Base-by-base conservation (phyloP, 371 early-diverging fungal genomes). In the Zychaea mexicana region DNA sequence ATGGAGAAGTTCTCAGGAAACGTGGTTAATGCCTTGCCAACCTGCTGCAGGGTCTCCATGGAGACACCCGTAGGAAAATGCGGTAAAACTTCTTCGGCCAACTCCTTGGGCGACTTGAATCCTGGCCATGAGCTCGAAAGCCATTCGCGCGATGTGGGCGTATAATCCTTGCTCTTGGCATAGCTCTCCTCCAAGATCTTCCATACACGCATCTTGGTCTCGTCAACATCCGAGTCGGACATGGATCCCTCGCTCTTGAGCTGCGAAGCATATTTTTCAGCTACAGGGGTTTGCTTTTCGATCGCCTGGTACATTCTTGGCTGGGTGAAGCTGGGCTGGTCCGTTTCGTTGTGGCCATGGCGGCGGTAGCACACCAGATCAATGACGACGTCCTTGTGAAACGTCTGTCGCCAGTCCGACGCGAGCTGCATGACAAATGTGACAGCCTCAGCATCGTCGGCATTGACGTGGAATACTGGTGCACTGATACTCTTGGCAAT, bases 261-360 rank as follows among this genome's bases (percentile, higher is more conserved):
- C 78, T 93, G 87, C 36, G 82, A 77, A 58, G 85, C 87, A 84
- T 98, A 98, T 71, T 87, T 87, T 47, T 96, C 87, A 57, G 94
- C 77, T 30, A 90, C 93, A 9, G 96, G 92, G 33, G 69, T 70
- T 86, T 94, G 93, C 77, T 91, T 85, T 61, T 84, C 82, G 77
- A 98, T 95, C 60, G 88, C 88, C 77, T 92, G 78, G 84, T 98
- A 98, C 98, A 98, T 98, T 69, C 87, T 85, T 47, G 98, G 98
- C 78, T 98, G 98, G 19, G 98, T 98, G 84, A 98, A 98, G 71
- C 89, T 90, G 54, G 98, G 98, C 80, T 97, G 96, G 82, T 98
- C 98, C 36, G 94, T 92, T 83, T 98, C 98, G 82, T 98, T 98
- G 90, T 98, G 98, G 49, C 98, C 98, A 62, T 96, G 92, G 71